A percentile compares a stretch with the other conserved stretches of the same genome.
Evolutionary conservation across 225 moss, liverwort and hornwort species (phyloP).

Genomic region (Sphagnum tenellum): DNA sequence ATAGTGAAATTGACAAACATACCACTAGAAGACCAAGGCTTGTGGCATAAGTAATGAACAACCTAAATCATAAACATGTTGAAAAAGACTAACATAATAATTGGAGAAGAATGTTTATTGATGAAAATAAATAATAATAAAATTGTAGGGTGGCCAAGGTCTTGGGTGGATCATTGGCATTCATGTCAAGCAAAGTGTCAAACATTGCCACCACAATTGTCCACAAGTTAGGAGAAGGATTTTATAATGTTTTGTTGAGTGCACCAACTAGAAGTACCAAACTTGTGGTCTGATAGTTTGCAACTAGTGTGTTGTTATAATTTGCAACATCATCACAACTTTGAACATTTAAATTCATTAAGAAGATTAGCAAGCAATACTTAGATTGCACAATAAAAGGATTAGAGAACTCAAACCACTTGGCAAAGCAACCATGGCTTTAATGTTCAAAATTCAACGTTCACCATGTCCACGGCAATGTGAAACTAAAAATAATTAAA

Average conservation of each 20-base stretch:
- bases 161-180: slow-evolving; percentile 99
- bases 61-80: too few species aligned
- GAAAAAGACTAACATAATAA: background rate
- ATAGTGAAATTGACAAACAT: too few species aligned
- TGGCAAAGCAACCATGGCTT: too few species aligned
- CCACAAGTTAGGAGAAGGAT: slow-evolving; percentile 57
- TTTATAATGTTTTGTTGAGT: slow-evolving; percentile 69
- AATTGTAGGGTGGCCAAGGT: slow-evolving; percentile 96
- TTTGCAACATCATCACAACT: slow-evolving; percentile 22
- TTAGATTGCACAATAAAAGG: too few species aligned
- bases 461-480: slow-evolving; percentile 83
- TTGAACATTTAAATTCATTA: too few species aligned
- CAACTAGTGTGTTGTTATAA: slow-evolving; percentile 95
- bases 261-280: slow-evolving; percentile 90
- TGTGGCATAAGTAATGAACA: too few species aligned
- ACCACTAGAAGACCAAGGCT: too few species aligned
- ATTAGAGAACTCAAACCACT: too few species aligned
- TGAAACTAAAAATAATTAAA: slow-evolving; percentile 80
- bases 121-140: slow-evolving; percentile 84
- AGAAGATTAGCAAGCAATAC: too few species aligned
- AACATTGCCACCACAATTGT: slow-evolving; percentile 96
- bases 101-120: slow-evolving; percentile 39
- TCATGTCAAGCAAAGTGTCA: slow-evolving; percentile 88
- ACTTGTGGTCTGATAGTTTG: slow-evolving; percentile 83
- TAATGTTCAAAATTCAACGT: slow-evolving; percentile 4